Percentiles rank a stretch among this genome's conserved stretches.
Evolutionary conservation across 805 yeast species (phyloP).

Genomic region (Barnettozyma pratensis): DNA sequence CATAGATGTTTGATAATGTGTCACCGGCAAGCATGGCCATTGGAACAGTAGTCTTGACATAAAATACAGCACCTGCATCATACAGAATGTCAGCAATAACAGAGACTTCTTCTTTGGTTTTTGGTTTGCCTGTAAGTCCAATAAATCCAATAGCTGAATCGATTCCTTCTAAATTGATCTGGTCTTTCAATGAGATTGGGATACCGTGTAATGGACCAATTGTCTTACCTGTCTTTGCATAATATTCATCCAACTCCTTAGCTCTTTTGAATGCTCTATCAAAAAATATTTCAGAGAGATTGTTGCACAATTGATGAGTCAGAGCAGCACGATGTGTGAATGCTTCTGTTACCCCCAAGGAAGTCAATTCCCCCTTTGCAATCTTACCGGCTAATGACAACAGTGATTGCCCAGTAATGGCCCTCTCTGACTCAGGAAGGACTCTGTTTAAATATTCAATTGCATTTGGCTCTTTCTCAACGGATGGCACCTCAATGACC

Average conservation of each 20-base stretch:
- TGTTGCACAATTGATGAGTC: conserved; percentile 57
- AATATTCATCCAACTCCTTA: conserved; percentile 48
- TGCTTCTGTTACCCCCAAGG: conserved; percentile 3
- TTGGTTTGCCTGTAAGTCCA: conserved; percentile 22
- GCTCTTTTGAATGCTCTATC: conserved; percentile 57
- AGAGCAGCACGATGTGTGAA: conserved; percentile 42
- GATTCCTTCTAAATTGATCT: conserved; percentile 45
- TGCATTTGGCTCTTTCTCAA: conserved; percentile 13
- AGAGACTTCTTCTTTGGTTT: conserved; percentile 33
- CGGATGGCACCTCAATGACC: conserved; percentile 15
- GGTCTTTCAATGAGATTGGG: conserved; percentile 65
- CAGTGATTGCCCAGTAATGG: conserved; percentile 13
- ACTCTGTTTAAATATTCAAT: conserved; percentile 11
- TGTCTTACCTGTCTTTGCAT: conserved; percentile 39
- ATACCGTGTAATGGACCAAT: conserved; percentile 66
- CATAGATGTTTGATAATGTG: conserved; percentile 52
- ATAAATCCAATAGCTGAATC: conserved; percentile 58
- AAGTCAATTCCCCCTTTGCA: conserved; percentile 27
- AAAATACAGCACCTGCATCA: conserved; percentile 44
- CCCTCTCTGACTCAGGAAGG: conserved; percentile 11
- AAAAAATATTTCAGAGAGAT: conserved; percentile 55
- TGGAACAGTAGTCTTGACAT: conserved; percentile 62
- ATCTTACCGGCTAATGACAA: conserved; percentile 6
- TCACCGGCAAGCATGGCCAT: conserved; percentile 66
- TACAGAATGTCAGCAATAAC: conserved; percentile 35